These are phyloP conservation scores for Fonsecaea pugnacius DNA, from an alignment of 2,329 filamentous ascomycete genomes.

Conservation along the genomic window DNA sequence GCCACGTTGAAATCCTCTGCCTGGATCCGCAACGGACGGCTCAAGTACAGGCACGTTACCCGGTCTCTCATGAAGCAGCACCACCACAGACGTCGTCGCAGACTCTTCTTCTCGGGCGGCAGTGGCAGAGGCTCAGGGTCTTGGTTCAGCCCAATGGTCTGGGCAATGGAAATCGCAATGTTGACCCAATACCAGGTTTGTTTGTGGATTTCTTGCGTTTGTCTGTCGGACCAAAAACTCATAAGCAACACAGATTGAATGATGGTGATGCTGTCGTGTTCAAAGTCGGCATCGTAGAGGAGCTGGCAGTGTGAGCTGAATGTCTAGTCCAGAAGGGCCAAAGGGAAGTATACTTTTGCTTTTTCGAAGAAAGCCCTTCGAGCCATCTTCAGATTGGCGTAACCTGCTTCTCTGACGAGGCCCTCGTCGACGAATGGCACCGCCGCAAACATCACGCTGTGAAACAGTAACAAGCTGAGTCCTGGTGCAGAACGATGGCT, in stretches of 20 bases:
- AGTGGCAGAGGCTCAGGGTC: neutral
- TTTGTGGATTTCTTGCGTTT: neutral
- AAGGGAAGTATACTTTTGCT: slow-evolving; percentile 41
- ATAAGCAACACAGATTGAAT: slow-evolving; percentile 87
- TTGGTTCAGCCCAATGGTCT: slow-evolving; percentile 7
- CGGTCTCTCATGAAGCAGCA: slow-evolving; percentile 16
- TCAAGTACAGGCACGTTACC: neutral
- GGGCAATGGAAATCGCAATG: slow-evolving; percentile 10
- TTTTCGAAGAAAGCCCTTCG: slow-evolving; percentile 85
- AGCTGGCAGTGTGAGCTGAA: slow-evolving; percentile 45
- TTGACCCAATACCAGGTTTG: slow-evolving; percentile 15
- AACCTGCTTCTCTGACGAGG: slow-evolving; percentile 7
- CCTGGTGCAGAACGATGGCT: slow-evolving; percentile 68
- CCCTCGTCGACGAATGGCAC: slow-evolving; percentile 69
- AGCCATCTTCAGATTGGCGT: slow-evolving; percentile 65
- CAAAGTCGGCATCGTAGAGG: slow-evolving; percentile 92
- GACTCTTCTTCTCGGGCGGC: neutral
- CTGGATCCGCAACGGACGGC: slow-evolving; percentile 87
- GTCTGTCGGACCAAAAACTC: slow-evolving; percentile 49
- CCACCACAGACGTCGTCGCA: slow-evolving; percentile 12
- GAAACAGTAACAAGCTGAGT: slow-evolving; percentile 86
- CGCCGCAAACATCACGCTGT: slow-evolving; percentile 91
- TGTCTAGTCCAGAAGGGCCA: neutral
- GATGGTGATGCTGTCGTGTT: slow-evolving; percentile 81
- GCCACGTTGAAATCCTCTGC: slow-evolving; percentile 58